Conservation (phyloP, 2,329 filamentous ascomycete genomes). For the Verticillium nubilum region DNA sequence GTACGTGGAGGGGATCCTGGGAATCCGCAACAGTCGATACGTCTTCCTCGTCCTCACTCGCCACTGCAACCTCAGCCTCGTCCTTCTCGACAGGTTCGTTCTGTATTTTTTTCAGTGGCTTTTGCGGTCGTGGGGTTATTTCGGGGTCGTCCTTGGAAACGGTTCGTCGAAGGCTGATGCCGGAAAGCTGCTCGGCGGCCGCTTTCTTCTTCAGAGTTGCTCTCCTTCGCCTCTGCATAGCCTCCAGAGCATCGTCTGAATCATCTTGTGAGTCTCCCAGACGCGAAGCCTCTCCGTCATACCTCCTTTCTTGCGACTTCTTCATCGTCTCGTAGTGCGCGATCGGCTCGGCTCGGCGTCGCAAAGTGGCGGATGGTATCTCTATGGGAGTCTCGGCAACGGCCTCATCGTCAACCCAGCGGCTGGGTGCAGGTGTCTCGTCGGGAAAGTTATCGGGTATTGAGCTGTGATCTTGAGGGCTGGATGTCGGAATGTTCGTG, state of each 20-base stretch:
- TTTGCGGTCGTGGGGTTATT: background rate
- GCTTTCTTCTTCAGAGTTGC: conserved; percentile 32
- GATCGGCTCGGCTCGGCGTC: conserved; percentile 22
- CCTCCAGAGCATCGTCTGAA: conserved; percentile 25
- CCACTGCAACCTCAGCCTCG: background rate
- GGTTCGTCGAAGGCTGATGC: conserved; percentile 26
- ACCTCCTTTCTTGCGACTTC: conserved; percentile 37
- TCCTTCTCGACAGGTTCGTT: background rate
- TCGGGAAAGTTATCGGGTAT: background rate
- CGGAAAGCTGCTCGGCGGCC: conserved; percentile 33
- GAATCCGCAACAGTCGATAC: conserved; percentile 13
- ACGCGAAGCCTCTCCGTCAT: conserved; percentile 11
- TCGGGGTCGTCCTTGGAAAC: background rate
- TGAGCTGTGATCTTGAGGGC: conserved; percentile 23
- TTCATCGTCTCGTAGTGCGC: conserved; percentile 39
- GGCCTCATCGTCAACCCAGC: background rate
- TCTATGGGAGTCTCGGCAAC: background rate
- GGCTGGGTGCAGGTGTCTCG: background rate
- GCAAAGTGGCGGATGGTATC: background rate
- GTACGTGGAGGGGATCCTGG: conserved; percentile 4
- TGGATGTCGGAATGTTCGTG: conserved; percentile 32
- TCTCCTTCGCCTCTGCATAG: conserved; percentile 27
- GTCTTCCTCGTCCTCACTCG: conserved; percentile 5
- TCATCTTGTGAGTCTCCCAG: conserved; percentile 26
- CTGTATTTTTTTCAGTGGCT: background rate